phyloP scores from a whole-genome alignment of 2,329 filamentous ascomycete species.

The Colletotrichum brevisporum region DNA sequence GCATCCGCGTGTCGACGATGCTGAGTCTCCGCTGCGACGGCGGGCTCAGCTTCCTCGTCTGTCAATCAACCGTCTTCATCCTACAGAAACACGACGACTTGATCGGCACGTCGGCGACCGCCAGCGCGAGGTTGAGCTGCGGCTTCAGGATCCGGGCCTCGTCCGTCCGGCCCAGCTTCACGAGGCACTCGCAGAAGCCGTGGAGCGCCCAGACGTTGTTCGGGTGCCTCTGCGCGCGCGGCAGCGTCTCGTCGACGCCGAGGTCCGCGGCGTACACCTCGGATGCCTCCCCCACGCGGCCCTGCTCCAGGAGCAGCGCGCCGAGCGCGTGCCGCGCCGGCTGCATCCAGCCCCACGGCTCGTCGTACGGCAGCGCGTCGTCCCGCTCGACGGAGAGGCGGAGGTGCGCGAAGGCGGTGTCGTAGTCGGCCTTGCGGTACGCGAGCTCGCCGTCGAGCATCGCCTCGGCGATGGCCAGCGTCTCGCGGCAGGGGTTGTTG shows the following conservation, averaged over 20 bases:
- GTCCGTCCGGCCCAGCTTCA: constrained; percentile 62
- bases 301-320: constrained; percentile 78
- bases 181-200: constrained; percentile 79
- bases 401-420: constrained; percentile 71
- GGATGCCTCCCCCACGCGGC: constrained; percentile 67
- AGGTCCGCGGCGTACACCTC: constrained; percentile 73
- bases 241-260: constrained; percentile 71
- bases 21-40: constrained; percentile 36
- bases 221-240: constrained; percentile 75
- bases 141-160: constrained; percentile 55
- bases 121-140: constrained; percentile 66
- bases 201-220: constrained; percentile 84
- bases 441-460: constrained; percentile 83
- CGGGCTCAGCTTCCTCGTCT: constrained; percentile 34
- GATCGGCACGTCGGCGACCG: constrained; percentile 72
- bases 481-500: constrained; percentile 75
- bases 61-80: constrained; percentile 37
- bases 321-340: constrained; percentile 79
- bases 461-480: constrained; percentile 72
- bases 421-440: constrained; percentile 74
- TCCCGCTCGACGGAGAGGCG: constrained; percentile 71
- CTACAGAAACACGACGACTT: constrained; percentile 70
- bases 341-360: constrained; percentile 87
- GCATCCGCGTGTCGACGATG: constrained; percentile 1
- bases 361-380: constrained; percentile 76